These are phyloP conservation scores for Neoboletus brunneissimus DNA, from an alignment of 768 basidiomycete genomes.

Conservation along the genomic window DNA sequence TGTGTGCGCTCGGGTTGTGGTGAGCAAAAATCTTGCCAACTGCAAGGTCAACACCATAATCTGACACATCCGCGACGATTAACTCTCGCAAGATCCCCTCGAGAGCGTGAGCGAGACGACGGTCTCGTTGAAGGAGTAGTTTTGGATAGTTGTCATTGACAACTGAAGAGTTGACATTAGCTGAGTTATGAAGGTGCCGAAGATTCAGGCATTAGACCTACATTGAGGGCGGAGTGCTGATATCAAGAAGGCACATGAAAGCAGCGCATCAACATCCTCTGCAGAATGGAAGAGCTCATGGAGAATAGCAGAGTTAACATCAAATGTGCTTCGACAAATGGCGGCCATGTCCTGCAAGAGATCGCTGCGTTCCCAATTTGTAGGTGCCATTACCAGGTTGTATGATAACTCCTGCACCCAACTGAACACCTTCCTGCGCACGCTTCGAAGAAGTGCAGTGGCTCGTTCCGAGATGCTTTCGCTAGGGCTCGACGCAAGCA, in stretches of 20 bases:
- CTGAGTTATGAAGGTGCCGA: too few relatives aligned
- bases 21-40: conserved; percentile 2
- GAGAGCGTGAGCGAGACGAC: conserved; percentile 21
- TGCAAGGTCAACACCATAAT: conserved; percentile 14
- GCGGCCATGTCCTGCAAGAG: background rate
- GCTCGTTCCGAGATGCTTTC: background rate
- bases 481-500: background rate
- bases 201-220: background rate
- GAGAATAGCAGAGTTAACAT: background rate
- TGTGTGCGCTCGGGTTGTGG: conserved; percentile 3
- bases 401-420: background rate
- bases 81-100: conserved; percentile 3
- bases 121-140: conserved; percentile 18
- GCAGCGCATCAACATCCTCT: background rate
- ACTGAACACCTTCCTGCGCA: background rate
- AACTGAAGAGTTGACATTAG: background rate
- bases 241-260: conserved; percentile 25
- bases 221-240: conserved; percentile 9
- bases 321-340: background rate
- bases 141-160: background rate
- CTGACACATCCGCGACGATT: background rate
- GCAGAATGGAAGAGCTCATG: background rate
- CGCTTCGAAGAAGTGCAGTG: background rate
- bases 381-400: background rate
- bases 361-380: background rate